Base-by-base conservation (phyloP, 108 stramenopile species). In the Skeletonema menzelii region DNA sequence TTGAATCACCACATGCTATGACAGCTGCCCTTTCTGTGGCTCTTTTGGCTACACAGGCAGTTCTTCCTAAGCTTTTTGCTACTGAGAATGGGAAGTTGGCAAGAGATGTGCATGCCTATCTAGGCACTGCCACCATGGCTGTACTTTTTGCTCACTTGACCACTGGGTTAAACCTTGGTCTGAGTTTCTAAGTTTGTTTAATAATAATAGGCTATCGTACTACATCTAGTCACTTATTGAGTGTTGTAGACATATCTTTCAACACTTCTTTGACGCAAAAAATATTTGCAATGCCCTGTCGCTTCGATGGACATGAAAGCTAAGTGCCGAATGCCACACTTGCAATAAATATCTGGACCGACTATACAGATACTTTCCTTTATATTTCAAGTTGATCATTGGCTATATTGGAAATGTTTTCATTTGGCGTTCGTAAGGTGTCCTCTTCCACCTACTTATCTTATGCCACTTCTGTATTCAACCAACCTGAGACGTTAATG, bases 41-140 rank as follows among this genome's bases (percentile, higher is more conserved):
- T n/a, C 56, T 75, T 20, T 27, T 84, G 56, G 47, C 70, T 46
- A 22, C 69, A 38, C 81, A 82, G 61, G 84, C 84, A 0, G 37
- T 74, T 15, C 77, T 82, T 19, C 84, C 84, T 14, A 70, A 77
- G 61, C 40, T 72, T 12, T 77, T 84, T 65, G 49, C 53, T 4
- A 46, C 68, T 32, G 67, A 67, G 57, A 70, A 63, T 56, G 67
- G 73, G 13, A 61, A 65, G 27, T 10, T 34, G 6, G 84, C 78
- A 53, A 68, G 84, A 8, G 65, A 68, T 47, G 82, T 60, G 22
- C 82, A 85, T 44, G 82, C 82, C 22, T 80, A 80, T 64, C 42
- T 85, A n/a, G 85, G 82, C 53, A 40, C 69, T n/a, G 85, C 82
- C 8, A 83, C 82, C n/a, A 83, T 85, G 73, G 78, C 42, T 26